Base-by-base conservation (phyloP, 805 yeast species). In the Metschnikowia arizonensis region DNA sequence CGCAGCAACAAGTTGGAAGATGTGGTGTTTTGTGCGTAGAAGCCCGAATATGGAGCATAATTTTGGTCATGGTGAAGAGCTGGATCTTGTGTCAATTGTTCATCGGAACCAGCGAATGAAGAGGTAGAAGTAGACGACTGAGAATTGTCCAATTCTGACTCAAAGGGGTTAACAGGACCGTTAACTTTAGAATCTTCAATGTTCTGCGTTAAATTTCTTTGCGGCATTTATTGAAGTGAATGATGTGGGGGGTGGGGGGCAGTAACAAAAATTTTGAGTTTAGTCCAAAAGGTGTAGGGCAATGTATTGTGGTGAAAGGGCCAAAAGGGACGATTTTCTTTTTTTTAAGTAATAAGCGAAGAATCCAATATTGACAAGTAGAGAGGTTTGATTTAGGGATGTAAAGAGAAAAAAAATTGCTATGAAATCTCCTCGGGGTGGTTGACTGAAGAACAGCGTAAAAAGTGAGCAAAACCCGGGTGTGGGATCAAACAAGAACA, bases 1-100 rank as follows among this genome's bases (percentile, higher is more conserved):
- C 41, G 50, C 39, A 55, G 56, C 43, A 72, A 56, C 21, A 72
- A 63, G 52, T 69, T 63, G 15, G 73, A 57, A 2, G 67, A 59
- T 6, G 24, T 21, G 3, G 75, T 70, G 18, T 65, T 67, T 30
- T 67, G 67, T 15, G 69, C 61, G 56, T 68, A 72, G 55, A 70
- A 71, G 1, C 73, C 40, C 11, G 40, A 36, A 37, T 50, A 51
- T 10, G 50, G 47, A 23, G 66, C 63, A 49, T 73, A 73, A 26
- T 65, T 68, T 40, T 68, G 63, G 39, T 25, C 42, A 5, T 21
- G 24, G 36, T 43, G 32, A 17, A 34, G 25, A 12, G 38, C 33
- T 21, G 34, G 37, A 19, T 39, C 41, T 12, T 18, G 32, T 26
- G 23, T 19, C 21, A 40, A 30, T 18, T 43, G 35, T 19, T 45